Base-by-base conservation (phyloP, 768 basidiomycete genomes). In the Boletus subcaerulescens region DNA sequence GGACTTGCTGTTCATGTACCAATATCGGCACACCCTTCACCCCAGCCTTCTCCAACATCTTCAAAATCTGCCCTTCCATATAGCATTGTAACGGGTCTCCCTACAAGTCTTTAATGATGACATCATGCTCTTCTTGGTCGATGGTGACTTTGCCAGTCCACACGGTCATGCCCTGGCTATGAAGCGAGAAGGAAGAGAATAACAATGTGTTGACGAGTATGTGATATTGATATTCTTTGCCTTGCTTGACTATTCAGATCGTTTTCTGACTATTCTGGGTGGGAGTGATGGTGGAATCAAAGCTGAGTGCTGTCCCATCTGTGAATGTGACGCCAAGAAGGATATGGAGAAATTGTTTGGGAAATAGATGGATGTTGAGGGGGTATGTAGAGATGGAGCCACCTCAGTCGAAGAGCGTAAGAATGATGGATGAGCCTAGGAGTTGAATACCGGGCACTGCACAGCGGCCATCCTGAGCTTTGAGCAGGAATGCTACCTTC, bases 391-490 rank as follows among this genome's bases (percentile, higher is more conserved):
- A 26, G 26, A 26, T 26, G 26, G 26, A 26, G 26, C 26, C 26
- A 26, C 26, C 26, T 26, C 26, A 7, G 26, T 26, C 7, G 6
- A 26, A 26, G 26, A 26, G 7, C 26, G 3, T 26, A 26, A 26
- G 26, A 20, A 52, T 18, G 17, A 59, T 41, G 0, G 39, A 0
- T 0, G 20, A 1, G 10, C 54, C 57, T 1, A 55, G 8, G 9
- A 60, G 14, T 2, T 5, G 46, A 12, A 55, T 39, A 12, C 53
- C 15, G 2, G 40, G 59, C 1, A 24, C 20, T 11, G 35, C 43
- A 10, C 38, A 38, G 2, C 43, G 29, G 3, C 55, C 51, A 41
- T 59, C 51, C 31, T 59, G 55, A 6, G 38, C 51, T n/a, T 48
- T 12, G 3, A 53, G 48, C 0, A 56, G 45, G 9, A 41, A 39